Evolutionary conservation across 352 stramenopile species (phyloP), one percentile per base, ranked within the genome.

Genomic region (Phytophthora palmivora): DNA sequence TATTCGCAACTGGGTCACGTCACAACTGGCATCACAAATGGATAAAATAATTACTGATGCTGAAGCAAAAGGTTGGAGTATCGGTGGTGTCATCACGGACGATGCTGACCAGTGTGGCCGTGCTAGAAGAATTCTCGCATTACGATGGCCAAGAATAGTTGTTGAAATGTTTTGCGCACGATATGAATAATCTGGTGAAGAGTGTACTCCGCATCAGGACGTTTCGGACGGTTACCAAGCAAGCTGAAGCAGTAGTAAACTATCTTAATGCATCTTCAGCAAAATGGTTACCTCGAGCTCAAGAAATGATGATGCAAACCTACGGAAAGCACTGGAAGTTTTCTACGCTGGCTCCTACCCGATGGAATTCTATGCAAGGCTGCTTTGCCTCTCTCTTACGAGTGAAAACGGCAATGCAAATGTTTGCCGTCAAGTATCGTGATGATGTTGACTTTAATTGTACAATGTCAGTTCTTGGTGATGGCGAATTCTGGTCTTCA

Each of bases 101-200:
- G 33, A 68, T 44, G 51, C 51, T 41, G 51, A 37, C 2, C 59
- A 68, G 38, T 68, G 59, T 41, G 32, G 21, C 12, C 43, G 41
- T 22, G 59, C 59, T 21, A 21, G 59, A 33, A 34, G 37, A 39
- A 62, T 68, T 53, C 38, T 62, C 4, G 37, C 34, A 6, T 32
- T 61, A 14, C 33, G 24, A 28, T 28, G 24, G 24, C 24, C 24
- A 6, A 28, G 3, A 28, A 28, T 28, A 28, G 59, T 4, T 63
- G 12, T 38, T 63, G 30, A 50, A 49, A 51, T 4, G 56, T 18
- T 38, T 63, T 54, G 56, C 55, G 24, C 59, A 68, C 39, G 59
- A 58, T n/a, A 49, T 58, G 19, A 62, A 68, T 26, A 68, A 68
- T 32, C 28, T 68, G 5, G 39, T 68, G n/a, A 68, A 61, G 24